phyloP scores from a whole-genome alignment of 2,329 filamentous ascomycete genomes.

The Botrytis porri region DNA sequence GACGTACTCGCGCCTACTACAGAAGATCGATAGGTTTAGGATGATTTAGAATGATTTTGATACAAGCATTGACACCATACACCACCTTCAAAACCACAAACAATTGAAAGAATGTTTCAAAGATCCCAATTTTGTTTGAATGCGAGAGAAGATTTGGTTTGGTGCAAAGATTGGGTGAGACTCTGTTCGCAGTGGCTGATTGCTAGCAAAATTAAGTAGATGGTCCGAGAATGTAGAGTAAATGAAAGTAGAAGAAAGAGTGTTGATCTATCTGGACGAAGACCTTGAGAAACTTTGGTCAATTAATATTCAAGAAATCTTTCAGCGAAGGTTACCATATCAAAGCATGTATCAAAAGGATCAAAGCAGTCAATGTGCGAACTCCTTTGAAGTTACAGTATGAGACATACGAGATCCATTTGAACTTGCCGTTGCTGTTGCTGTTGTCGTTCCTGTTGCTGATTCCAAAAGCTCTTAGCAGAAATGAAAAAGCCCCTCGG shows the following conservation, averaged over 20 bases:
- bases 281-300: not conserved
- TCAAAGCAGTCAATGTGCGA: constrained; percentile 1
- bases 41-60: constrained; percentile 20
- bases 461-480: not conserved
- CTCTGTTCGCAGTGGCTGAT: not conserved
- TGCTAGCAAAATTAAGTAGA: not conserved
- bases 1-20: constrained; percentile 19
- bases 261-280: constrained; percentile 3
- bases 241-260: not conserved
- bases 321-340: not conserved
- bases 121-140: constrained; percentile 18
- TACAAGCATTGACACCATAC: constrained; percentile 31
- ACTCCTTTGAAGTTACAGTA: not conserved
- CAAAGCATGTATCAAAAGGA: not conserved
- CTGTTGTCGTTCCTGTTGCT: not conserved
- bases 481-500: not conserved
- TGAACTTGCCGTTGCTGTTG: not conserved
- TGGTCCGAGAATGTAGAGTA: not conserved
- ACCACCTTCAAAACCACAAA: constrained; percentile 25
- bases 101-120: constrained; percentile 29
- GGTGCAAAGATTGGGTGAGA: not conserved
- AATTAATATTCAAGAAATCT: not conserved
- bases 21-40: constrained; percentile 21
- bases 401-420: constrained; percentile 2
- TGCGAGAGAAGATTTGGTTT: not conserved